These are phyloP conservation scores for Boechera divaricarpa DNA, from an alignment of 345 rosid species.

Conservation along the genomic window DNA sequence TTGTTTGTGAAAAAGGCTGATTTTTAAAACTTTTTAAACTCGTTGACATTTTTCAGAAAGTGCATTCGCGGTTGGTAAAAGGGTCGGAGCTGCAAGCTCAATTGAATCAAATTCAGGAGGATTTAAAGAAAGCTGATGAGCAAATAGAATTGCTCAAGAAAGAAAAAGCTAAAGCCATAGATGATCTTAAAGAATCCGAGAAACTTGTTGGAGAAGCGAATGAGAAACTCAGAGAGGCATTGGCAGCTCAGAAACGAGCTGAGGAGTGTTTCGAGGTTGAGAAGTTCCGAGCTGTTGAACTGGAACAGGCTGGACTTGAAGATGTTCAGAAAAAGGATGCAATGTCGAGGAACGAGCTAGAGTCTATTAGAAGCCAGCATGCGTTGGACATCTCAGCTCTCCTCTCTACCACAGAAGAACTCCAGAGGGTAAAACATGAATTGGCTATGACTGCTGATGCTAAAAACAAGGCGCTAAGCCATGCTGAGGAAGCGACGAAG, in stretches of 20 bases:
- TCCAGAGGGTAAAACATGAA: slow-evolving; percentile 71
- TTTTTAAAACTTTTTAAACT: slow-evolving; percentile 11
- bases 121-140: slow-evolving; percentile 82
- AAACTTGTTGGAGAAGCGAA: slow-evolving; percentile 66
- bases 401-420: slow-evolving; percentile 77
- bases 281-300: slow-evolving; percentile 83
- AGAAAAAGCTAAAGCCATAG: slow-evolving; percentile 75
- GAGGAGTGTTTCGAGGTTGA: slow-evolving; percentile 82
- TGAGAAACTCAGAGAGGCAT: slow-evolving; percentile 80
- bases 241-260: slow-evolving; percentile 89
- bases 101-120: slow-evolving; percentile 72
- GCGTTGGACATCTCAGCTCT: slow-evolving; percentile 82
- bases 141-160: slow-evolving; percentile 69
- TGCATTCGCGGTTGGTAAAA: slow-evolving; percentile 55
- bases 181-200: slow-evolving; percentile 74
- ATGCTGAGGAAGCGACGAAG: slow-evolving; percentile 92
- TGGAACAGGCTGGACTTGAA: slow-evolving; percentile 88
- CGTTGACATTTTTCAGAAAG: slow-evolving; percentile 54
- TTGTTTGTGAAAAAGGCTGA: slow-evolving; percentile 6
- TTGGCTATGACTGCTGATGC: slow-evolving; percentile 74
- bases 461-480: slow-evolving; percentile 80
- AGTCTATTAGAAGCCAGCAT: slow-evolving; percentile 77
- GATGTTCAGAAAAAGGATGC: slow-evolving; percentile 76
- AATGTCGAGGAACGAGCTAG: slow-evolving; percentile 74
- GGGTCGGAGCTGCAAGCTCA: slow-evolving; percentile 75